phyloP scores from a whole-genome alignment of 129 eudicot species.

The Flaveria sonorensis region DNA sequence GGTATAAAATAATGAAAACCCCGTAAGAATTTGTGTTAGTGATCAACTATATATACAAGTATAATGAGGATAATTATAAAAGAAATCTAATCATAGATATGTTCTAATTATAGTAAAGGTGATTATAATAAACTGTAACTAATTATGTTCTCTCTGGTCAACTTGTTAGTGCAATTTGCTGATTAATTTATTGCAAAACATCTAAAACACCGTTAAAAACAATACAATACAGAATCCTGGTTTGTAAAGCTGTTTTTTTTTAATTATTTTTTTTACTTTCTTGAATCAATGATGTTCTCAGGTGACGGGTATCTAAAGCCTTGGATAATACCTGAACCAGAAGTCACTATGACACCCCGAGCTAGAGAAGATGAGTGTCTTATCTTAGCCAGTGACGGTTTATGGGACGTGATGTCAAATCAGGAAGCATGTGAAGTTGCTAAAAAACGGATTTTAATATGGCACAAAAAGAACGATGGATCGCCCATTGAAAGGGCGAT shows the following conservation, averaged over 20 bases:
- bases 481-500: slow-evolving; percentile 36
- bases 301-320: slow-evolving; percentile 88
- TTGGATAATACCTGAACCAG: slow-evolving; percentile 83
- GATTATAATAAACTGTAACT: too few relatives aligned
- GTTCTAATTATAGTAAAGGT: too few relatives aligned
- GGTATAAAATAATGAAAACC: too few relatives aligned
- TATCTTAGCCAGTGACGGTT: slow-evolving; percentile 71
- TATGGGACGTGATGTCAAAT: slow-evolving; percentile 85
- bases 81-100: too few relatives aligned
- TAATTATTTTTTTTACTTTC: neutral
- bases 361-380: slow-evolving; percentile 84
- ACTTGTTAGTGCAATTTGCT: neutral
- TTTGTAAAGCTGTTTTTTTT: neutral
- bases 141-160: neutral
- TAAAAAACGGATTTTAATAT: slow-evolving; percentile 56
- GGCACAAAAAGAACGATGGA: slow-evolving; percentile 88
- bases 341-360: slow-evolving; percentile 62
- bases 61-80: too few relatives aligned
- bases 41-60: too few relatives aligned
- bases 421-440: slow-evolving; percentile 86
- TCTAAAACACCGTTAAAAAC: slow-evolving; percentile 16
- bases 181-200: neutral
- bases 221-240: neutral
- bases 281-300: slow-evolving; percentile 22
- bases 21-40: too few relatives aligned